Percentiles rank a stretch among this genome's conserved stretches.
Conservation (phyloP, 2,329 filamentous ascomycete species). For the Trichoderma sp. region DNA sequence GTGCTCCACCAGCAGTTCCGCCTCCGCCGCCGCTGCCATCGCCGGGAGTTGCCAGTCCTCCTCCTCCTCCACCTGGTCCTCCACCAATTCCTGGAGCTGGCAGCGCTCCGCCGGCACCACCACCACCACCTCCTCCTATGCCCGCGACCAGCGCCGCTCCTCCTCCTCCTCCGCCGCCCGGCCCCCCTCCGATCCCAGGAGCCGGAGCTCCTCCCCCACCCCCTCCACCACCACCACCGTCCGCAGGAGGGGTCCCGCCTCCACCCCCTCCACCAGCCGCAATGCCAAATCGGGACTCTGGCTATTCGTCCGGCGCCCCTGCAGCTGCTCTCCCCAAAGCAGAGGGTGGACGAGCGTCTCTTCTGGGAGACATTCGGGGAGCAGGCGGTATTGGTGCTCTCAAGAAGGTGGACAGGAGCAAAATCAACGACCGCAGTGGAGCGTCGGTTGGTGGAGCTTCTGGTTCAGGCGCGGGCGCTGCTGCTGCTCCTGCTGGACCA, state of each 20-base stretch:
- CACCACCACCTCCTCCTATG: constrained; percentile 36
- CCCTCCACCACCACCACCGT: constrained; percentile 45
- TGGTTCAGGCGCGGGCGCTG: constrained; percentile 54
- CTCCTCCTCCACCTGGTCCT: constrained; percentile 30
- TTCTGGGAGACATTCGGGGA: constrained; percentile 73
- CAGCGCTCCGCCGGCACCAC: constrained; percentile 49
- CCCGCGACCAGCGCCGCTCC: constrained; percentile 42
- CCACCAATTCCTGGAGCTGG: constrained; percentile 37
- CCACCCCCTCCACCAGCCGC: constrained; percentile 52
- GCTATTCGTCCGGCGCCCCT: constrained; percentile 59
- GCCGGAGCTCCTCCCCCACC: constrained; percentile 41
- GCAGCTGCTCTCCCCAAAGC: constrained; percentile 48
- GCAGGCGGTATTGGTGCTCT: constrained; percentile 68
- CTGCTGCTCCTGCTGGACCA: constrained; percentile 57
- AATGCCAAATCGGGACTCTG: constrained; percentile 62
- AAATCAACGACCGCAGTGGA: constrained; percentile 73
- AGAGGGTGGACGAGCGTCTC: constrained; percentile 57
- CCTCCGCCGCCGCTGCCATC: constrained; percentile 45
- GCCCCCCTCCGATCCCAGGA: constrained; percentile 52
- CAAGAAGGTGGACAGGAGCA: constrained; percentile 72
- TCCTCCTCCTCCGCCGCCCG: constrained; percentile 39
- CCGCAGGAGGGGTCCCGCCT: constrained; percentile 39
- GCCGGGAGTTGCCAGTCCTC: constrained; percentile 31
- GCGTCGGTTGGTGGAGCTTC: constrained; percentile 61
- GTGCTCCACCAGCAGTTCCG: constrained; percentile 40